Evolutionary conservation across 2,329 filamentous ascomycete species (phyloP).

Genomic region (Atkinsonella hypoxylon): DNA sequence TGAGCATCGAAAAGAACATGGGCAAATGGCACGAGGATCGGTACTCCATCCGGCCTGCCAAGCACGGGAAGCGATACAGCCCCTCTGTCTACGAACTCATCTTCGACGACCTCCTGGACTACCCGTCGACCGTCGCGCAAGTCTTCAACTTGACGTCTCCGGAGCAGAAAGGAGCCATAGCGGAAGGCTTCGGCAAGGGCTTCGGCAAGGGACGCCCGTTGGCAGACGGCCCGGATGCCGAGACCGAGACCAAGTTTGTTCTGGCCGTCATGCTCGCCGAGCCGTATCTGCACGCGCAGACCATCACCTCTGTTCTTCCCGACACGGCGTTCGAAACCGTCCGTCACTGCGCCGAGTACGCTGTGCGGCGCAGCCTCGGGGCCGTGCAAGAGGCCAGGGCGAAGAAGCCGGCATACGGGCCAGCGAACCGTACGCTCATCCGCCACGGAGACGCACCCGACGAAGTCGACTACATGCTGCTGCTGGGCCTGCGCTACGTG

Average conservation of each 20-base stretch:
- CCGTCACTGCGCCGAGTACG: not conserved
- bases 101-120: not conserved
- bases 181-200: too few relatives aligned
- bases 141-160: not conserved
- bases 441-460: not conserved
- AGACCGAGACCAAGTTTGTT: not conserved
- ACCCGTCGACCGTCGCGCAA: not conserved
- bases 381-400: not conserved
- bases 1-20: not conserved
- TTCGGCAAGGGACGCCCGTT: not conserved
- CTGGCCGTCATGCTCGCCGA: not conserved
- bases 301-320: not conserved
- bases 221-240: not conserved
- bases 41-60: too few relatives aligned
- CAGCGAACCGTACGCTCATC: not conserved
- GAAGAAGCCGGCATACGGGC: too few relatives aligned
- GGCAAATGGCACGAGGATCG: too few relatives aligned
- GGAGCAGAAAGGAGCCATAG: not conserved
- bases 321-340: not conserved
- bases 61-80: not conserved
- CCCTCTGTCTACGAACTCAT: not conserved
- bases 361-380: not conserved
- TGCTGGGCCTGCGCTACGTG: not conserved
- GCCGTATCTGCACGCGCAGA: not conserved
- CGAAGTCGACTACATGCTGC: not conserved